These are phyloP conservation scores for Trebouxia gelatinosa DNA, from an alignment of 163 green algal species.

Conservation along the genomic window DNA sequence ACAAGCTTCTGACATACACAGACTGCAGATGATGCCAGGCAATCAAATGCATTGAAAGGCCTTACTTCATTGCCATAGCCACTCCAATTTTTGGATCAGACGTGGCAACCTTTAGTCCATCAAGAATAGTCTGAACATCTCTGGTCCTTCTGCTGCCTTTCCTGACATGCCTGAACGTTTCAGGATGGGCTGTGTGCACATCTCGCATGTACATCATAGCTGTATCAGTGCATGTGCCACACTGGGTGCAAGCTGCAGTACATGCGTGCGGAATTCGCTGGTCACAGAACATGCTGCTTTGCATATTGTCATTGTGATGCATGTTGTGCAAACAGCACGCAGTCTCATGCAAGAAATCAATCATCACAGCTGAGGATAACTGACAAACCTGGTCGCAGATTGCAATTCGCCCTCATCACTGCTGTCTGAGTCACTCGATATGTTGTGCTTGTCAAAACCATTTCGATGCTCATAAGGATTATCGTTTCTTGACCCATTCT, in stretches of 20 bases:
- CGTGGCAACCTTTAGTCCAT: not conserved
- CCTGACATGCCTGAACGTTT: not conserved
- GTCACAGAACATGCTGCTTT: not conserved
- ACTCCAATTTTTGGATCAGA: not conserved
- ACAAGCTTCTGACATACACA: not conserved
- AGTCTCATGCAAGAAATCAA: not conserved
- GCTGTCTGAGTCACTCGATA: not conserved
- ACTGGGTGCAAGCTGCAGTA: not conserved
- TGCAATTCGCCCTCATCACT: constrained; percentile 9
- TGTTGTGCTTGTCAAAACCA: not conserved
- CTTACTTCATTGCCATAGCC: constrained; percentile 21
- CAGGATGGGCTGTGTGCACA: not conserved
- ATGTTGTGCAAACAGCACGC: not conserved
- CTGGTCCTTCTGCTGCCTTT: not conserved
- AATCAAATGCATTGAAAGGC: not conserved
- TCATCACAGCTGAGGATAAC: not conserved
- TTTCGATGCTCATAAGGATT: not conserved
- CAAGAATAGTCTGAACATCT: not conserved
- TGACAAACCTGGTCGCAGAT: not conserved
- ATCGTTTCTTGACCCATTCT: not conserved
- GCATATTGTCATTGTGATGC: not conserved
- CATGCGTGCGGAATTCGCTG: not conserved
- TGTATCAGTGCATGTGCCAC: not conserved
- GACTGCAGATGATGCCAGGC: not conserved
- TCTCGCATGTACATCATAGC: not conserved